A percentile compares a stretch with the other conserved stretches of the same genome.
These are phyloP conservation scores for Chlorella ohadii DNA, from an alignment of 139 green algal species.

Conservation along the genomic window DNA sequence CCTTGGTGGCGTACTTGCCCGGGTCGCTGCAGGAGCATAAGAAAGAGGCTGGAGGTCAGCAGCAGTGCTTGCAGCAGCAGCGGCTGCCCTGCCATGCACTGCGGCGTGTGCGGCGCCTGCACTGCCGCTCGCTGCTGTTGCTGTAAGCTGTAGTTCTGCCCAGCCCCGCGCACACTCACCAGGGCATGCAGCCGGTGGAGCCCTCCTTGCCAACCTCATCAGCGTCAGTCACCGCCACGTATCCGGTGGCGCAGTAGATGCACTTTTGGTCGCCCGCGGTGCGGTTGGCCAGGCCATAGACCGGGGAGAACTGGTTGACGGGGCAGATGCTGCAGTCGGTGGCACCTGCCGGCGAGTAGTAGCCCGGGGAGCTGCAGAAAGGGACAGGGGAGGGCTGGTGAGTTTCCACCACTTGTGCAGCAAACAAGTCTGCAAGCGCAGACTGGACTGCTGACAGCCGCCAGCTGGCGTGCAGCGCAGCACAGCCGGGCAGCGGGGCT, in stretches of 20 bases:
- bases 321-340: constrained; percentile 3
- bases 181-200: background rate
- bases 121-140: too few species aligned
- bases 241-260: background rate
- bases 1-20: background rate
- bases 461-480: too few species aligned
- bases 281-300: background rate
- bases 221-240: background rate
- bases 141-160: background rate
- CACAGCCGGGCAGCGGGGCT: background rate
- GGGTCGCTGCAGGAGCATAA: background rate
- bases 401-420: too few species aligned
- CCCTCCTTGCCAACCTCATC: background rate
- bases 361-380: background rate
- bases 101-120: too few species aligned
- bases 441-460: too few species aligned
- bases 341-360: background rate
- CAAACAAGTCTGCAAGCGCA: too few species aligned
- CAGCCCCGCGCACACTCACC: background rate
- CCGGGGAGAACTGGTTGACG: background rate
- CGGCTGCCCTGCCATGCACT: too few species aligned
- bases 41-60: background rate
- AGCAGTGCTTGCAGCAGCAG: background rate
- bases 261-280: background rate
- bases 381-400: too few species aligned